These are phyloP conservation scores for Asterophora parasitica DNA, from an alignment of 768 basidiomycete species.

Conservation along the genomic window DNA sequence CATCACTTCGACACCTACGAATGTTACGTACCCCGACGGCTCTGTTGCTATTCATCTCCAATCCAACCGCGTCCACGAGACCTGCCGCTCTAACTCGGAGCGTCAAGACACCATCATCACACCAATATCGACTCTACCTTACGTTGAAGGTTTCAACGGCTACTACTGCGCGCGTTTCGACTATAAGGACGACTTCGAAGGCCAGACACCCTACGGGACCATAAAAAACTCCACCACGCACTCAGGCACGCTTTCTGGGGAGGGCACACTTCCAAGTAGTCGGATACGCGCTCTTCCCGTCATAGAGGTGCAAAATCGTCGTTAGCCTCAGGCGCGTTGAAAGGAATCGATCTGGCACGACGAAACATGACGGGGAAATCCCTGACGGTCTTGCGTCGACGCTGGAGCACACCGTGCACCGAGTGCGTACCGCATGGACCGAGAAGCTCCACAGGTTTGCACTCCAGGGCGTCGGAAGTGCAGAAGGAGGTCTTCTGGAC, in stretches of 20 bases:
- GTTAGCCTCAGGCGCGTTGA: conserved; percentile 68
- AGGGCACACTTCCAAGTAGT: conserved; percentile 45
- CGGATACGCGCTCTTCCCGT: conserved; percentile 47
- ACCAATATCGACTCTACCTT: conserved; percentile 32
- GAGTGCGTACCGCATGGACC: conserved; percentile 49
- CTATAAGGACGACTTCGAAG: conserved; percentile 17
- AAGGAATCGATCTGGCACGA: conserved; percentile 62
- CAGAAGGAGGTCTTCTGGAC: conserved; percentile 55
- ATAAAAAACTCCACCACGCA: conserved; percentile 39
- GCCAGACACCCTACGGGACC: conserved; percentile 36
- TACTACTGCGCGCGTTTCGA: conserved; percentile 63
- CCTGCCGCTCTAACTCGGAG: conserved; percentile 64
- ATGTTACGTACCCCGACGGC: conserved; percentile 51
- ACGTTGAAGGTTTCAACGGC: conserved; percentile 39
- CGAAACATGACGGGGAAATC: conserved; percentile 44
- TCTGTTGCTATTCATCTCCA: conserved; percentile 34
- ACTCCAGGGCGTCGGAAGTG: conserved; percentile 39
- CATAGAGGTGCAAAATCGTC: conserved; percentile 29
- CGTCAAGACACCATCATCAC: too few relatives aligned
- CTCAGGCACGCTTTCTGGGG: conserved; percentile 23
- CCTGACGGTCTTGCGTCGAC: conserved; percentile 30
- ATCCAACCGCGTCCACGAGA: conserved; percentile 37
- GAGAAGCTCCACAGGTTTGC: conserved; percentile 51
- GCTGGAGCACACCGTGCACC: conserved; percentile 47
- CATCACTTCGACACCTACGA: conserved; percentile 45